These are phyloP conservation scores for Carex littledalei DNA, from an alignment of 176 grass and related monocot genomes.

Conservation along the genomic window DNA sequence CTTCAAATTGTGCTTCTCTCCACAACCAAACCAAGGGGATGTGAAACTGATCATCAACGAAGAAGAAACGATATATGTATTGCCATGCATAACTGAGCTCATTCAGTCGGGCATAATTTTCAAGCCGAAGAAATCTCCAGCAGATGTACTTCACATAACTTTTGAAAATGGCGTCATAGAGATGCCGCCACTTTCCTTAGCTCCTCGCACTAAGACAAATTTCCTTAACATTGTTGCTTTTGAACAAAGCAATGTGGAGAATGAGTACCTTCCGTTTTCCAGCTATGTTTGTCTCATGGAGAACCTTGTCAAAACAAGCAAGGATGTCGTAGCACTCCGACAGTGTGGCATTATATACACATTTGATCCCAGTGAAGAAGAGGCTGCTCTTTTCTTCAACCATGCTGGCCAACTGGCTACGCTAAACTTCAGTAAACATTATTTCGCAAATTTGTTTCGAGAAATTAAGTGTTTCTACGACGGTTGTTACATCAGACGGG, in stretches of 20 bases:
- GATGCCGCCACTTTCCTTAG: neutral
- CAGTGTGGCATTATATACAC: neutral
- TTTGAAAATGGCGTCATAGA: slow-evolving; percentile 5
- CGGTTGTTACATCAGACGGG: neutral
- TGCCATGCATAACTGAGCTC: slow-evolving; percentile 6
- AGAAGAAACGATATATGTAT: neutral
- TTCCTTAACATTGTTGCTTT: slow-evolving; percentile 14
- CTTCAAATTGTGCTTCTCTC: neutral
- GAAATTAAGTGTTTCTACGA: neutral
- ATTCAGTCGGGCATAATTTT: neutral
- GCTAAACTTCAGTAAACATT: neutral
- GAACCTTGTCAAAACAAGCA: slow-evolving; percentile 16
- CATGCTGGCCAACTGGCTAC: neutral
- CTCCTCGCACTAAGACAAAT: neutral
- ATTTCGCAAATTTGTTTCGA: neutral
- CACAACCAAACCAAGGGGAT: neutral
- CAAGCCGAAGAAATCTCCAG: neutral
- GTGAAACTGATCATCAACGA: neutral
- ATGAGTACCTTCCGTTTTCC: neutral
- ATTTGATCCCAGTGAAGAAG: slow-evolving; percentile 3
- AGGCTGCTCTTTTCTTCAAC: slow-evolving; percentile 3
- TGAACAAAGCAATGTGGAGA: neutral
- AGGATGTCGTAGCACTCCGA: neutral
- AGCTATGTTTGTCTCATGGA: slow-evolving; percentile 6
- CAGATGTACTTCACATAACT: neutral